Conservation (phyloP, 1,139 yeast genomes). For the Zygosaccharomyces sapae region DNA sequence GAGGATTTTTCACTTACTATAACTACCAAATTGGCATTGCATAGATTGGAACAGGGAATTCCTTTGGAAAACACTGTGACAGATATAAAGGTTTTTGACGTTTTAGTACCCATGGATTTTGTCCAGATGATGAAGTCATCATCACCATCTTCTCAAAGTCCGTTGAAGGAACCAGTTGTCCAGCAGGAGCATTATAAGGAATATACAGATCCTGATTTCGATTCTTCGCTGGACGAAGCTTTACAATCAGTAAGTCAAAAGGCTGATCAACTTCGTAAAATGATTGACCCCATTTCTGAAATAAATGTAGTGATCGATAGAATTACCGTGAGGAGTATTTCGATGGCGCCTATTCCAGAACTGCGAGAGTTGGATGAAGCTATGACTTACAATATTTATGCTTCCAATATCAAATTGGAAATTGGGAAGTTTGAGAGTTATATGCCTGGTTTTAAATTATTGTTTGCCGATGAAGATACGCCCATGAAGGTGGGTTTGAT, state of each 20-base stretch:
- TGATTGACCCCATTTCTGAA: slow-evolving; percentile 17
- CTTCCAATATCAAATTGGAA: slow-evolving; percentile 31
- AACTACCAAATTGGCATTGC: neutral
- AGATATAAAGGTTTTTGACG: slow-evolving; percentile 3
- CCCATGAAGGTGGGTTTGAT: slow-evolving; percentile 53
- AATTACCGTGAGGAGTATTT: slow-evolving; percentile 21
- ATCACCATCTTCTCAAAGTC: neutral
- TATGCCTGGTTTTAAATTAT: slow-evolving; percentile 56
- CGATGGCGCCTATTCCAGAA: slow-evolving; percentile 24
- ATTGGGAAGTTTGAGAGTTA: slow-evolving; percentile 32
- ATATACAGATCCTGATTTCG: neutral
- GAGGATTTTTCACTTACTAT: slow-evolving; percentile 1
- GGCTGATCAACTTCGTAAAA: slow-evolving; percentile 13
- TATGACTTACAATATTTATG: slow-evolving; percentile 22
- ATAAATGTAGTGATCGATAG: slow-evolving; percentile 27
- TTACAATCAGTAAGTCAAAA: slow-evolving; percentile 13
- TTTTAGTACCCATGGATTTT: slow-evolving; percentile 3
- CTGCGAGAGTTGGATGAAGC: slow-evolving; percentile 21
- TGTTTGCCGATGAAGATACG: slow-evolving; percentile 48
- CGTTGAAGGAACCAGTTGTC: neutral
- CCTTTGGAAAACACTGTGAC: neutral
- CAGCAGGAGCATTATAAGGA: neutral
- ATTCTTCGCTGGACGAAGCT: slow-evolving; percentile 5
- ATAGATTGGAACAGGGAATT: neutral
- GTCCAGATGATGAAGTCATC: neutral